Evolutionary conservation across 805 yeast genomes (phyloP), one percentile per base, ranked within the genome.

Genomic region (Metschnikowia arizonensis): DNA sequence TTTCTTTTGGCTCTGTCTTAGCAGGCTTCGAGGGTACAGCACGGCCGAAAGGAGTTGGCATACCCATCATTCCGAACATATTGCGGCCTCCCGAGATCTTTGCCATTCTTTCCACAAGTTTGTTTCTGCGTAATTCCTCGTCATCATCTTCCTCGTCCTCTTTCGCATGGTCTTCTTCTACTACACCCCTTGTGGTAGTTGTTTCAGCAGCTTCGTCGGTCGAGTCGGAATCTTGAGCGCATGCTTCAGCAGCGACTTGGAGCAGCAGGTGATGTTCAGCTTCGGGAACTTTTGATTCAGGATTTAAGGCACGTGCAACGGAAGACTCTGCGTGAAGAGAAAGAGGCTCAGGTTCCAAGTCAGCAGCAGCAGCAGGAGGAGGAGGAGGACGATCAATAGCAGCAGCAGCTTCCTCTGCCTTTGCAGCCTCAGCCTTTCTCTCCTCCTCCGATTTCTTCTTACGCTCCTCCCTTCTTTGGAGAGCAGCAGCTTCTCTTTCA

Each of bases 101-200:
- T n/a, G 99, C 98, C 97, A 91, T 91, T 49, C 97, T 78, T 52
- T 86, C 97, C 17, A 95, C 82, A 43, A 91, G 71, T 5, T 83
- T 87, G 39, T 83, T 77, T 56, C 93, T 78, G 45, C 84, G 78
- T 4, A 82, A 72, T 50, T 85, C 93, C 59, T 86, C 95, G 34
- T 80, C 95, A 34, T 80, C 85, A 42, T 85, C 91, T 43, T 81
- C 84, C 1, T 78, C 86, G 0, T 72, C 50, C 7, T 42, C 48
- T 2, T 73, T 33, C 7, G 80, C 84, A 1, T 78, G 85, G 0
- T 72, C 50, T 8, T 45, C 47, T 2, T 73, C 33, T 21, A 71
- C 81, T 0, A 66, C 79, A 0, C 69, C 77, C 8, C 14, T 23
- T 14, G 6, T 21, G n/a, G 37, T 29, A 9, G 19, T 31, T 2